These are phyloP conservation scores for Psilocybe cubensis DNA, from an alignment of 768 basidiomycete genomes.

Conservation along the genomic window DNA sequence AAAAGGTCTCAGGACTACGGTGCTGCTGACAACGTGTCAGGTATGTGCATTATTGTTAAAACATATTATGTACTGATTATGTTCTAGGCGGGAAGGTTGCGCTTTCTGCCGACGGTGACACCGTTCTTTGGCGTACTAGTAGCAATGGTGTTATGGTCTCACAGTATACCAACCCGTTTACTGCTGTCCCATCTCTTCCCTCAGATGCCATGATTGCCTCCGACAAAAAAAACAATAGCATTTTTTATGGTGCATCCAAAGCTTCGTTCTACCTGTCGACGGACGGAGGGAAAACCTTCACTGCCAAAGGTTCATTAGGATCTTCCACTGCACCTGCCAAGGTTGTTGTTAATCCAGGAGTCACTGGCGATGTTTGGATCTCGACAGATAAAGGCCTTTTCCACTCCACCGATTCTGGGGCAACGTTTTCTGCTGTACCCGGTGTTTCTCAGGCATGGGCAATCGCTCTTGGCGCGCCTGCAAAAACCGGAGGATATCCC, in stretches of 20 bases:
- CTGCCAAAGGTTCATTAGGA: slow-evolving; percentile 44
- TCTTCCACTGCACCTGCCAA: slow-evolving; percentile 52
- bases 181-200: slow-evolving; percentile 54
- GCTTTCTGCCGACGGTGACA: slow-evolving; percentile 56
- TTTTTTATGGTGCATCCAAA: slow-evolving; percentile 64
- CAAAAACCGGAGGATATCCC: slow-evolving; percentile 50
- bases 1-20: slow-evolving; percentile 55
- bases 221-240: slow-evolving; percentile 57
- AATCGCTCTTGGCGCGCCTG: slow-evolving; percentile 59
- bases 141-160: slow-evolving; percentile 56
- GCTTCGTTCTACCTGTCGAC: slow-evolving; percentile 63
- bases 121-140: slow-evolving; percentile 59
- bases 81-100: slow-evolving; percentile 42
- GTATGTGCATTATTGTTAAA: slow-evolving; percentile 18
- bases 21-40: slow-evolving; percentile 50
- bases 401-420: slow-evolving; percentile 58
- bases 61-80: neutral
- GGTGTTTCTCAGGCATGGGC: slow-evolving; percentile 58
- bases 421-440: slow-evolving; percentile 49
- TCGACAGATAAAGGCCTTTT: slow-evolving; percentile 60
- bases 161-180: slow-evolving; percentile 51
- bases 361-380: slow-evolving; percentile 67
- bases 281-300: slow-evolving; percentile 58
- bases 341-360: slow-evolving; percentile 55
- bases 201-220: slow-evolving; percentile 59